Evolutionary conservation across 805 yeast genomes (phyloP).

Genomic region (Pichia heedii): DNA sequence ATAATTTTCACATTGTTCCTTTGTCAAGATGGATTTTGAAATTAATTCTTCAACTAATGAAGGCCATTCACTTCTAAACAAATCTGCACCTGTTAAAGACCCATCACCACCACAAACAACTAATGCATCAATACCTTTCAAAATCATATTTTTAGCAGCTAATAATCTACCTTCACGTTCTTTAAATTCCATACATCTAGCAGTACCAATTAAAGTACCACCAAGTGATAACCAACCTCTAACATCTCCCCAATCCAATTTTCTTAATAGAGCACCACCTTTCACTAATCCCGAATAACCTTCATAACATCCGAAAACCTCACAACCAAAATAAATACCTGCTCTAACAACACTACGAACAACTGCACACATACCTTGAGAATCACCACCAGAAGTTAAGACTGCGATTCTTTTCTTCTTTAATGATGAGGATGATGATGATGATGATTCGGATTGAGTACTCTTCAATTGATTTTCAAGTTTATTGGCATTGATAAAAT

Average conservation of each 20-base stretch:
- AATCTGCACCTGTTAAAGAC: conserved; percentile 94
- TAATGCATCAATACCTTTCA: conserved; percentile 85
- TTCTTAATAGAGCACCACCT: conserved; percentile 70
- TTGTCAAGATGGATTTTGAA: conserved; percentile 44
- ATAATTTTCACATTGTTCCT: conserved; percentile 51
- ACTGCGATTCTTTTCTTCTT: conserved; percentile 55
- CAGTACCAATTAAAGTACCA: conserved; percentile 95
- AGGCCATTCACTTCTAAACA: conserved; percentile 94
- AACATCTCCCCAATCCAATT: conserved; percentile 89
- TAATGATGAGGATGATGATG: neutral
- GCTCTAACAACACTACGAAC: conserved; percentile 94
- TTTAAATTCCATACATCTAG: conserved; percentile 78
- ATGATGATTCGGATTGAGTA: neutral
- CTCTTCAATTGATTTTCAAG: neutral
- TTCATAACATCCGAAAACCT: conserved; percentile 84
- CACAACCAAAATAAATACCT: conserved; percentile 81
- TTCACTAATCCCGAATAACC: conserved; percentile 90
- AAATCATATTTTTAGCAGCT: conserved; percentile 79
- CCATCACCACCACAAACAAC: conserved; percentile 99
- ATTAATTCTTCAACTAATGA: conserved; percentile 67
- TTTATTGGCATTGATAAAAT: conserved; percentile 7
- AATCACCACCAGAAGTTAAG: conserved; percentile 98
- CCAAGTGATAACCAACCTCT: conserved; percentile 90
- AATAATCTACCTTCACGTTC: conserved; percentile 76
- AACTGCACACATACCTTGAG: conserved; percentile 97